Conservation (phyloP, 495 filamentous ascomycete genomes). For the Aspergillus leporis region DNA sequence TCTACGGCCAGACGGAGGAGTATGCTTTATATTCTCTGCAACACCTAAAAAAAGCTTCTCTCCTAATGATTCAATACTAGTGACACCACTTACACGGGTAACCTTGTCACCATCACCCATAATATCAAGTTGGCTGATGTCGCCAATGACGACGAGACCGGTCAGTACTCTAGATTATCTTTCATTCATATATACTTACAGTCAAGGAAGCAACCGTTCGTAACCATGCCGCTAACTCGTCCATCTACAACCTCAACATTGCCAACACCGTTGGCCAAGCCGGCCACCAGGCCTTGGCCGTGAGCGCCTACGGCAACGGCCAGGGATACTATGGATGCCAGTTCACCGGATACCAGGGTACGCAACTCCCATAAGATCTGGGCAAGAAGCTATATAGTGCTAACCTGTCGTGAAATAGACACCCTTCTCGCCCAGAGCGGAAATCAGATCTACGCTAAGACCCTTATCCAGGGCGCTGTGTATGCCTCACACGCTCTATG, state of each 20-base stretch:
- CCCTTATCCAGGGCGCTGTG: slow-evolving; percentile 58
- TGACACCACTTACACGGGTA: slow-evolving; percentile 52
- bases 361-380: background rate
- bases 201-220: slow-evolving; percentile 51
- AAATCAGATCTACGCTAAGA: slow-evolving; percentile 55
- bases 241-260: slow-evolving; percentile 64
- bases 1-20: slow-evolving; percentile 65
- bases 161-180: slow-evolving; percentile 12
- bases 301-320: slow-evolving; percentile 51
- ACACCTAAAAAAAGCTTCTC: background rate
- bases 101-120: slow-evolving; percentile 60
- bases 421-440: slow-evolving; percentile 61
- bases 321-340: slow-evolving; percentile 61
- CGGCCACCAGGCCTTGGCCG: slow-evolving; percentile 60
- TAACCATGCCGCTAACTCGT: slow-evolving; percentile 50
- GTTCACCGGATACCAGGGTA: slow-evolving; percentile 56
- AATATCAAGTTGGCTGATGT: slow-evolving; percentile 39
- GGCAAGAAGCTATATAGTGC: background rate
- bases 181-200: slow-evolving; percentile 15
- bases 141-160: slow-evolving; percentile 41
- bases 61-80: slow-evolving; percentile 9
- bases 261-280: slow-evolving; percentile 51
- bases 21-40: slow-evolving; percentile 10
- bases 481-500: background rate
- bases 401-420: slow-evolving; percentile 30